A percentile compares a stretch with the other conserved stretches of the same genome.
Evolutionary conservation across 306 rosid genomes (phyloP).

Genomic region (Begonia peltatifolia): DNA sequence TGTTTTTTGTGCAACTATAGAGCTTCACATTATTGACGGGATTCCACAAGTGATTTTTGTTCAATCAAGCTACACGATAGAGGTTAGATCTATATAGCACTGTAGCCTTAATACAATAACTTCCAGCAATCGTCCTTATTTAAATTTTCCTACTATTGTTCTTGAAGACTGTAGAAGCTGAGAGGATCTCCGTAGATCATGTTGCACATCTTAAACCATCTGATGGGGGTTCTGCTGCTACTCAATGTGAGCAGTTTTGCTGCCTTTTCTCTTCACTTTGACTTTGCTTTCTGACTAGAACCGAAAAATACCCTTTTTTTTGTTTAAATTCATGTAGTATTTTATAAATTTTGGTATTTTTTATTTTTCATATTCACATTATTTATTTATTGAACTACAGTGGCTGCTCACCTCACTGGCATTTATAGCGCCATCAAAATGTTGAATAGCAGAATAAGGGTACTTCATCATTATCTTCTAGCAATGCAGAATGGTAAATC

Average conservation of each 20-base stretch:
- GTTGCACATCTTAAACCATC: slow-evolving; percentile 99
- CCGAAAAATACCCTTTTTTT: too few species aligned
- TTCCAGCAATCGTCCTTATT: too few species aligned
- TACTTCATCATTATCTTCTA: slow-evolving; percentile 76
- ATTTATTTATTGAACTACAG: slow-evolving; percentile 21
- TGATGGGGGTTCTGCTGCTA: slow-evolving; percentile 98
- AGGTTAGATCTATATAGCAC: slow-evolving; percentile 37
- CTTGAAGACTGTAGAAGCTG: slow-evolving; percentile 92
- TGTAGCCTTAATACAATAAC: too few species aligned
- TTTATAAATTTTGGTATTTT: too few species aligned
- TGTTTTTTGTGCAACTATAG: slow-evolving; percentile 13
- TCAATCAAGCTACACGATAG: slow-evolving; percentile 78
- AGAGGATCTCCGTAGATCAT: slow-evolving; percentile 95
- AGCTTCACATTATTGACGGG: slow-evolving; percentile 95
- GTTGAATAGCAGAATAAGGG: slow-evolving; percentile 91
- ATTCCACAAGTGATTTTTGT: slow-evolving; percentile 88
- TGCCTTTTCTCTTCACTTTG: not conserved
- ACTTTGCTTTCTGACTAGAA: too few species aligned
- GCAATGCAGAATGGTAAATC: slow-evolving; percentile 84
- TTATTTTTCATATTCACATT: too few species aligned
- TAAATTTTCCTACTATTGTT: not conserved
- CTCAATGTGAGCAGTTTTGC: slow-evolving; percentile 48
- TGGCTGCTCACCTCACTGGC: slow-evolving; percentile 99
- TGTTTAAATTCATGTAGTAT: too few species aligned
- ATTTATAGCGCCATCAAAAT: slow-evolving; percentile 95